Conservation (phyloP, 2,329 filamentous ascomycete genomes). For the Fusarium azukiicola region DNA sequence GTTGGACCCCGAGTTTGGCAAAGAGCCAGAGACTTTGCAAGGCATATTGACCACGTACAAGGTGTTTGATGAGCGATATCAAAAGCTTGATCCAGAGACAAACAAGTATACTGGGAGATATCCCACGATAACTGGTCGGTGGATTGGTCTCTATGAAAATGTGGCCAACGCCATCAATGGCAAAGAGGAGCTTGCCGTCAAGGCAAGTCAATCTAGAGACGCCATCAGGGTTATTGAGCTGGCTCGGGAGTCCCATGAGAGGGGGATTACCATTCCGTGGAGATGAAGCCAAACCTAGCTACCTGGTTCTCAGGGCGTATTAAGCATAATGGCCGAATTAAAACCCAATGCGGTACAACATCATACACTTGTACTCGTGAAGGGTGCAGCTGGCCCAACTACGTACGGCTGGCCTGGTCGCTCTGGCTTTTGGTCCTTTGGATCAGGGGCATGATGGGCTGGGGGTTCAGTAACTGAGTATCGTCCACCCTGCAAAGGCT, state of each 20-base stretch:
- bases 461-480: too few relatives aligned
- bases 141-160: conserved; percentile 66
- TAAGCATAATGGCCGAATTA: too few relatives aligned
- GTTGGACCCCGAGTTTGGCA: conserved; percentile 41
- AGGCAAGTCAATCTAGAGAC: conserved; percentile 63
- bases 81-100: conserved; percentile 56
- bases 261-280: conserved; percentile 57
- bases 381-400: too few relatives aligned
- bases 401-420: too few relatives aligned
- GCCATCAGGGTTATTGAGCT: conserved; percentile 63
- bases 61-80: conserved; percentile 58
- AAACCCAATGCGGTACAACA: too few relatives aligned
- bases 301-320: too few relatives aligned
- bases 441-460: too few relatives aligned
- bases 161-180: conserved; percentile 63
- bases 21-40: conserved; percentile 44
- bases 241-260: conserved; percentile 63
- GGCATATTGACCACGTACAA: conserved; percentile 61
- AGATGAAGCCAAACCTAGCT: conserved; percentile 1
- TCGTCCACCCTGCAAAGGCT: too few relatives aligned
- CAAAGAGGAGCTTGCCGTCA: conserved; percentile 62
- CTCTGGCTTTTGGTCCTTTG: too few relatives aligned
- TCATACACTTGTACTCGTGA: too few relatives aligned
- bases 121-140: conserved; percentile 64
- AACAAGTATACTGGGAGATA: conserved; percentile 62